Evolutionary conservation across 768 basidiomycete species (phyloP), one percentile per base, ranked within the genome.

Genomic region (Hydnum rufescens): DNA sequence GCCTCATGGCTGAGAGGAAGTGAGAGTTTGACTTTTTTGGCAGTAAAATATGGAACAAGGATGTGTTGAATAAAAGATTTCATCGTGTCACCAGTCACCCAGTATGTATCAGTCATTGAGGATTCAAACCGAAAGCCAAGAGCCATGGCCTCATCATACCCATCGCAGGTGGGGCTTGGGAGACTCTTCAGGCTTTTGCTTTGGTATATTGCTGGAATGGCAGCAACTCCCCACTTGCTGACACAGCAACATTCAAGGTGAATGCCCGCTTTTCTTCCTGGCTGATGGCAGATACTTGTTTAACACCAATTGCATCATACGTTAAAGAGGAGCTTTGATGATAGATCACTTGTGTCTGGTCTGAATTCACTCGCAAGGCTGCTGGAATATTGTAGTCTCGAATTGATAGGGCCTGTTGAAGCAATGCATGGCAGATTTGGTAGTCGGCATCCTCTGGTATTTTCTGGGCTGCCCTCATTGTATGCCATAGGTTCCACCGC

Each of bases 121-220:
- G 51, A 55, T 25, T 61, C 55, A 19, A 69, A 60, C 0, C 16
- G 44, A 25, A 65, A 63, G 0, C 65, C 61, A 0, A 56, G 54
- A 2, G 58, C 26, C 13, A 22, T 23, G 3, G 5, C 39, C 16
- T 57, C 23, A 8, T 42, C 8, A 16, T 44, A 19, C 6, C 32
- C 25, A 22, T 19, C 3, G 19, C 6, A 57, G 1, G 32, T 49
- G 0, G 13, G 16, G 1, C 42, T 53, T 3, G 60, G 64, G 2
- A 63, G 51, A 0, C 61, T 64, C 2, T 25, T 19, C 2, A 49
- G 19, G 0, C 59, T 55, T 19, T 55, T 54, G 0, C 64, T 64
- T 4, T 22, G 23, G 59, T 60, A 67, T 67, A 55, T 4, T 60
- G 58, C 51, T 68, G 65, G 43, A 66, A 64, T 1, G 66, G 66